Evolutionary conservation across 148 eudicot genomes (phyloP).

Genomic region (Rheum nobile): DNA sequence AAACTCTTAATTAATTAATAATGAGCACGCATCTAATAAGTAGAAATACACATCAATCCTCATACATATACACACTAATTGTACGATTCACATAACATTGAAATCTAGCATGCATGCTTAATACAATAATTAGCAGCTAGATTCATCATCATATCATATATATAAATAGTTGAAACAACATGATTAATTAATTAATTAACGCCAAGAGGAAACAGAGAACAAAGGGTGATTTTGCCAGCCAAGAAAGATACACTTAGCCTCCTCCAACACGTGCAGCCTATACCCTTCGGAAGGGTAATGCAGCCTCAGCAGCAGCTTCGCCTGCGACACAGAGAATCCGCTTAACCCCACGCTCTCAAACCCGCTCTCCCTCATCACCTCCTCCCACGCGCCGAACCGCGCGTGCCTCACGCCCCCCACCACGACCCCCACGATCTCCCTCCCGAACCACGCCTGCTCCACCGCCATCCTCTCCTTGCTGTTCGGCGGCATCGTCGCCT

Average conservation of each 20-base stretch:
- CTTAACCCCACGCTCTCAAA: conserved; percentile 50
- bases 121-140: background rate
- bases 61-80: no score
- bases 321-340: conserved; percentile 76
- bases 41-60: no score
- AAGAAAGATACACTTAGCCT: conserved; percentile 48
- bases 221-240: conserved; percentile 83
- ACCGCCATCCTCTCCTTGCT: conserved; percentile 62
- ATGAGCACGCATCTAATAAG: no score
- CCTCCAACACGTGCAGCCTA: conserved; percentile 37
- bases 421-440: conserved; percentile 57
- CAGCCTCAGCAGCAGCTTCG: conserved; percentile 65
- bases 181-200: conserved; percentile 11
- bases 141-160: no score
- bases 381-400: conserved; percentile 63
- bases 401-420: conserved; percentile 60
- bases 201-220: conserved; percentile 90
- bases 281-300: conserved; percentile 97
- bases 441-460: conserved; percentile 66
- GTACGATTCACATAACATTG: no score
- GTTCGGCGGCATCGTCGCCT: conserved; percentile 76
- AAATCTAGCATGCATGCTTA: conserved; percentile 1
- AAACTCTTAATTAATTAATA: no score
- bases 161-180: no score
- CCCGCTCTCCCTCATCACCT: conserved; percentile 48